Base-by-base conservation (phyloP, 1,139 yeast species). In the Wickerhamomyces sp. region DNA sequence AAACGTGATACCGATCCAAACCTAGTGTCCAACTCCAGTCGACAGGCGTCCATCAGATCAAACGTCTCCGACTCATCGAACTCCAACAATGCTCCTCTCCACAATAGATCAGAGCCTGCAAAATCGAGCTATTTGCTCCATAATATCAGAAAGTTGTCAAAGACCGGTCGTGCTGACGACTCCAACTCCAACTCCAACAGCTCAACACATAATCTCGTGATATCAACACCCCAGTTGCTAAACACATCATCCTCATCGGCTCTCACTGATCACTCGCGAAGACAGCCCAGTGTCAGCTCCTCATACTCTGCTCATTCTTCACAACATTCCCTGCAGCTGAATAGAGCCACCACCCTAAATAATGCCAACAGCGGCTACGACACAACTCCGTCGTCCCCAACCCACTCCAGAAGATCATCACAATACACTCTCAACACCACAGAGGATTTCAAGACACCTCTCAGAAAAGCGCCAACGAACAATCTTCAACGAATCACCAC, bases 361-460 rank as follows among this genome's bases (percentile, higher is more conserved):
- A 44, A 44, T 7, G 41, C 50, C 3, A 44, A 40, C 28, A 26
- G 31, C 24, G 30, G 22, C 21, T 45, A 49, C 28, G 54, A 49
- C n/a, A 29, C 47, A 3, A 27, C 39, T 5, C 49, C 52, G 6
- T 36, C 52, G 14, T 44, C 55, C 0, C 50, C 52, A 11, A 39
- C 38, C 2, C 50, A 47, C 24, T 51, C 55, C 6, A 44, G 53
- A 18, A 46, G 51, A 13, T 46, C 53, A 4, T 51, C 55, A 2
- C 44, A 39, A 14, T 47, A 47, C 44, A 42, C 47, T 8, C 14
- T 39, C n/a, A 34, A 23, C 22, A 27, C 36, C 2, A 19, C 12
- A 6, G 25, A 20, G 16, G 51, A 42, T 4, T 27, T 35, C 25
- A 44, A 29, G 19, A 43, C 49, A 1, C 51, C 53, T 4, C 37